Evolutionary conservation across 2,329 filamentous ascomycete species (phyloP), one percentile per base, ranked within the genome.

Genomic region (Dichotomopilus funicola): DNA sequence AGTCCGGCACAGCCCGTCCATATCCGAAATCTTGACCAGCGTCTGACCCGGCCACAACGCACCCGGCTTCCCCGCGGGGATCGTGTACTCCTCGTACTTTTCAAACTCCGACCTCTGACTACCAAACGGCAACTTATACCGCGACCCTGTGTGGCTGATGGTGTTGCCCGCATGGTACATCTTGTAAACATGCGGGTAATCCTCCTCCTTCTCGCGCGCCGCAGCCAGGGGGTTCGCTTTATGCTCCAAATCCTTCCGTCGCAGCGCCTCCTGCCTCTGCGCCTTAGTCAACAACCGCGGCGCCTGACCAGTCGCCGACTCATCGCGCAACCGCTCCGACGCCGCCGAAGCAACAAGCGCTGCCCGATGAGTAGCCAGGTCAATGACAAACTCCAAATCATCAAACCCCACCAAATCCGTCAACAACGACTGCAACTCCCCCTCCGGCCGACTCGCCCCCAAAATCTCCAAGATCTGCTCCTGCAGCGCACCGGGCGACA

Each of bases 171-270:
- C 88, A 58, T 84, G 83, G 66, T 95, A 87, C 1, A 82, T 72
- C 63, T 87, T 90, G 73, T 96, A 99, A 0, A 99, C 90, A 68
- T 99, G 94, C 1, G 95, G 95, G 68, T 99, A 99, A 46, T 88
- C 79, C 4, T 86, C 81, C 52, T 86, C 88, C 57, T 84, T 84
- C 52, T 86, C 78, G 58, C 89, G 80, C n/a, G 83, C 85, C 0
- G 88, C 80, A 2, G 85, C 82, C 31, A 99, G 73, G 2, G 80
- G 66, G 8, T 87, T 80, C 66, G 81, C 83, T 70, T 99, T 99
- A 71, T 99, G 94, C 66, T 89, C 82, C 56, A 81, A 80, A 65
- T 99, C 91, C 64, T 85, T 83, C 45, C 81, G 81, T 6, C 85
- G 83, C 34, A 99, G 76, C 3, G 84, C 84, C 59, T 89, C 87